These are phyloP conservation scores for Blastobotrys indianensis DNA, from an alignment of 1,139 yeast species.

Conservation along the genomic window DNA sequence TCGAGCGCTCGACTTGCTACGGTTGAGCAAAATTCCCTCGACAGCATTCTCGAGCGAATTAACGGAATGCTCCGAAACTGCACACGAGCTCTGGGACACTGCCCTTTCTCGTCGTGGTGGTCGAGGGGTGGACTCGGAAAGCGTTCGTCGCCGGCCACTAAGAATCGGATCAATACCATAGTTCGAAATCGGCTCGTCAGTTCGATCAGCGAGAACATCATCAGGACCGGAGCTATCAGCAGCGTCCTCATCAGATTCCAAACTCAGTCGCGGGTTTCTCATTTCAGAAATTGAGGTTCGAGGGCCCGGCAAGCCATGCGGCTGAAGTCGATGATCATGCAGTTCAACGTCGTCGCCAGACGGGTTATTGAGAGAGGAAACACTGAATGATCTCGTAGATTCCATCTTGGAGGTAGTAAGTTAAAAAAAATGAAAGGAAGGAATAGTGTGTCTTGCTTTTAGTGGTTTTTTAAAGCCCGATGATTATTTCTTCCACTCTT, in stretches of 20 bases:
- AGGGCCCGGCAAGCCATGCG: slow-evolving; percentile 27
- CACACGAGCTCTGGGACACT: slow-evolving; percentile 20
- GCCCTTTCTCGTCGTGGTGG: slow-evolving; percentile 14
- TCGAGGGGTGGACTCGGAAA: not conserved
- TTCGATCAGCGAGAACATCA: slow-evolving; percentile 6
- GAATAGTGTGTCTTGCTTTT: not conserved
- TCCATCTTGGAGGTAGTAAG: slow-evolving; percentile 9
- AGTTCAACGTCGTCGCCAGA: slow-evolving; percentile 19
- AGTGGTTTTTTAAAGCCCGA: not conserved
- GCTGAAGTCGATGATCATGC: slow-evolving; percentile 32
- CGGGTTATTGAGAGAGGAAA: slow-evolving; percentile 3
- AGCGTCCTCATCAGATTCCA: not conserved
- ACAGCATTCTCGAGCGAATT: slow-evolving; percentile 11
- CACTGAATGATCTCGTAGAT: slow-evolving; percentile 12
- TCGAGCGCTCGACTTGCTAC: slow-evolving; percentile 2
- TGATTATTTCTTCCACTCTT: not conserved
- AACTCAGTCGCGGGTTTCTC: not conserved
- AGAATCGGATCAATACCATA: slow-evolving; percentile 10
- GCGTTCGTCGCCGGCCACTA: slow-evolving; percentile 5
- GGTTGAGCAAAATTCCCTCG: slow-evolving; percentile 19
- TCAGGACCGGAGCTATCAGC: not conserved
- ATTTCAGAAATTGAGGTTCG: slow-evolving; percentile 17
- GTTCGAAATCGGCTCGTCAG: slow-evolving; percentile 9
- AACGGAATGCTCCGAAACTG: slow-evolving; percentile 22
- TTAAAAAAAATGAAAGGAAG: not conserved